Percentiles rank a stretch among this genome's conserved stretches.
These are phyloP conservation scores for Trifolium dubium DNA, from an alignment of 306 rosid species.

Conservation along the genomic window DNA sequence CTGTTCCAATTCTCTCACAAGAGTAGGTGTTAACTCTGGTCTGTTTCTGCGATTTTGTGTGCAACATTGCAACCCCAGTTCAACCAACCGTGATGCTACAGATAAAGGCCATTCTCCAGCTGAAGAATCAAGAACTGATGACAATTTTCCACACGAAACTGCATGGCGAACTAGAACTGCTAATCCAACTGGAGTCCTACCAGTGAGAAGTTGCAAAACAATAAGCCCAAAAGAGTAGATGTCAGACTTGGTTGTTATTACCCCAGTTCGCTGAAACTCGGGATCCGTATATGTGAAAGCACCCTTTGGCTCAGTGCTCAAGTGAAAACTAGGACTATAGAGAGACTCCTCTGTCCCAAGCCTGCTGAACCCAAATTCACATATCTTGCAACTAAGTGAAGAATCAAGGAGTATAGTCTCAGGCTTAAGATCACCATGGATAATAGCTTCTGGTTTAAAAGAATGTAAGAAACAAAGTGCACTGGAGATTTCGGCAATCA, in stretches of 20 bases:
- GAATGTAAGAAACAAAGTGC: slow-evolving; percentile 94
- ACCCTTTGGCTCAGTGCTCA: slow-evolving; percentile 71
- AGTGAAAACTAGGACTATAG: slow-evolving; percentile 57
- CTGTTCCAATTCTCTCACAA: slow-evolving; percentile 78
- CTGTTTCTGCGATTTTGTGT: slow-evolving; percentile 67
- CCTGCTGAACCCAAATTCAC: slow-evolving; percentile 80
- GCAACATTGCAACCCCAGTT: slow-evolving; percentile 82
- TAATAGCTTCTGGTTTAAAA: slow-evolving; percentile 72
- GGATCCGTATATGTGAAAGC: slow-evolving; percentile 75
- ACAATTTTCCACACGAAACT: slow-evolving; percentile 56
- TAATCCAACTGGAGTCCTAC: slow-evolving; percentile 69
- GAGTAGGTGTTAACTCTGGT: slow-evolving; percentile 74
- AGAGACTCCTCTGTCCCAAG: slow-evolving; percentile 71
- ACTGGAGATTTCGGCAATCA: slow-evolving; percentile 80
- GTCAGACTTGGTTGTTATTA: slow-evolving; percentile 79
- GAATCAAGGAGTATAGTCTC: slow-evolving; percentile 69
- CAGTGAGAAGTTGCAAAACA: slow-evolving; percentile 79
- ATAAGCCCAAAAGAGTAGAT: slow-evolving; percentile 80
- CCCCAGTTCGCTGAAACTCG: slow-evolving; percentile 71
- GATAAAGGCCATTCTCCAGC: slow-evolving; percentile 81
- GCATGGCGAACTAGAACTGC: slow-evolving; percentile 64
- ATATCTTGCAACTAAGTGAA: slow-evolving; percentile 76
- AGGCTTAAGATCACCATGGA: slow-evolving; percentile 85
- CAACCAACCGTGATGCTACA: slow-evolving; percentile 60
- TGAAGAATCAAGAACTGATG: slow-evolving; percentile 68